Evolutionary conservation across 306 rosid genomes (phyloP), one percentile per base, ranked within the genome.

Genomic region (Argentina anserina): DNA sequence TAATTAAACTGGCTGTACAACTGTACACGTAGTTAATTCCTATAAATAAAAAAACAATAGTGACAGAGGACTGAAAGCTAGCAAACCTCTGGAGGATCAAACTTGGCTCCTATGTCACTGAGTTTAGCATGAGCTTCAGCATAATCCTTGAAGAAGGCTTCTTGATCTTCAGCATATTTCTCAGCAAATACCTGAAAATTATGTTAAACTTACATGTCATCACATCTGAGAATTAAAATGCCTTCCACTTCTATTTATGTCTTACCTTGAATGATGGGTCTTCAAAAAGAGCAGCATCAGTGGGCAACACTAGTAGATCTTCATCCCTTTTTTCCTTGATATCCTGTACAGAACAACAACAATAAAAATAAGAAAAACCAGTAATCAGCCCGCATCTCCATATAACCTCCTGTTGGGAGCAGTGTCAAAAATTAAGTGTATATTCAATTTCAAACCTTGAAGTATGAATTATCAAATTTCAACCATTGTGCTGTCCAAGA

Each of bases 91-190:
- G 96, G 90, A 76, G 99, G 99, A 77, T 91, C 93, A 83, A 95
- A 91, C 79, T 88, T 91, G 72, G 97, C 97, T 72, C 99, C 99
- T 72, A 84, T 83, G 80, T 88, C 91, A 91, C 99, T 88, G 59
- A 95, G 97, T 79, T 91, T 95, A 67, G 97, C 97, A 86, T 91
- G 97, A 67, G 99, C 99, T 87, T 91, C 97, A 70, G 99, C 99
- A 78, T 90, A 91, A 81, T 95, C 99, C 79, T 88, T 87, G 84
- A 95, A 95, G 90, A 90, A 95, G 26, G 90, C 86, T 77, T 87
- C 97, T 85, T 87, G 88, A 75, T 90, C 99, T 75, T 79, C 92
- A 36, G 90, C 96, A 84, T 95, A 95, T 74, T 91, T 91, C 80
- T 95, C 99, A 67, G 97, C 93, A 83, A 77, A 91, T 46, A 83